Base-by-base conservation (phyloP, 192 early-diverging fungal genomes). In the Umbelopsis sp. region DNA sequence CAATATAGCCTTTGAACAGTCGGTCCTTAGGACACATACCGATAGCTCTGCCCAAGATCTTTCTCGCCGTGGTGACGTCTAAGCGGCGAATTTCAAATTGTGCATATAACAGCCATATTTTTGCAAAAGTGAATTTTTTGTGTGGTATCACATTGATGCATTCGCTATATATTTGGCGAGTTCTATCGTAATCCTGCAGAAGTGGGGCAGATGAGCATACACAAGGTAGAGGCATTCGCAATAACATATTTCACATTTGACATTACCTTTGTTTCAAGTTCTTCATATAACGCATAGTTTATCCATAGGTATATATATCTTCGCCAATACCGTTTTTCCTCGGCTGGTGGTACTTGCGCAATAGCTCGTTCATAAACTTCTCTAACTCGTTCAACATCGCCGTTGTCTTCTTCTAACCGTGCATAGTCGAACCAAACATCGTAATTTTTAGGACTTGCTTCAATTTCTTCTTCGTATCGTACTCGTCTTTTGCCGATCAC, bases 231-330 rank as follows among this genome's bases (percentile, higher is more conserved):
- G 4, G 38, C 0, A 11, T 1, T 1, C 0, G 5, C 7, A 41
- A 41, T 6, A 5, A 3, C 7, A 11, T 41, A 41, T 41, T 0
- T 1, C 38, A 6, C 7, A 6, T 41, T 71, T 29, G 78, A 90
- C 90, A 75, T 90, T 87, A 41, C 38, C 38, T 11, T 41, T 21
- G 90, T 91, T 7, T 88, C 86, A 25, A 89, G 80, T 75, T 99
- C 98, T 81, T 99, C 98, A 80, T 93, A 99, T 24, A 97, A 84
- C 0, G 97, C 98, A 69, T 98, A 99, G 71, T 92, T 93, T 36
- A 99, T 90, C 98, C 98, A 99, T n/a, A 99, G 71, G 81, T 98
- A 99, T 26, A 99, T 97, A 77, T 99, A 99, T 38, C 97, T 85
- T 62, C 96, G 82, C 98, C 98, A 99, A 49, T 92, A 91, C 51